Conservation (phyloP, 1,284 basidiomycete species). For the Thelephora terrestris region DNA sequence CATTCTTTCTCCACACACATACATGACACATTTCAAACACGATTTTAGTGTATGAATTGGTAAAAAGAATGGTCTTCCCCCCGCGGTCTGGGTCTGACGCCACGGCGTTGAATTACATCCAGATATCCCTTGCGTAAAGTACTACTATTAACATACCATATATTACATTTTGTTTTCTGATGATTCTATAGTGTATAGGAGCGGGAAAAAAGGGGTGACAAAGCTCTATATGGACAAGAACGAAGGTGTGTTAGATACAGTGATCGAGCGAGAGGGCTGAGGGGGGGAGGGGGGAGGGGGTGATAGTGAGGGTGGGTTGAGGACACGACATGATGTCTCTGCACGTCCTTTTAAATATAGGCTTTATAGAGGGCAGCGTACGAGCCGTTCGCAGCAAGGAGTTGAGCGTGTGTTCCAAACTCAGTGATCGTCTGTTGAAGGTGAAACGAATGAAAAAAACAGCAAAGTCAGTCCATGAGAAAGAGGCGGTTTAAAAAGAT, state of each 20-base stretch:
- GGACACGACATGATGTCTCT: not conserved
- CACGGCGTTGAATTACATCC: constrained; percentile 9
- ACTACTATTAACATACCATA: constrained; percentile 6
- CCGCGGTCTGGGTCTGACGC: too few relatives aligned
- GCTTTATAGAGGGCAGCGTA: constrained; percentile 65
- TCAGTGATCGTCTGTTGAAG: constrained; percentile 57
- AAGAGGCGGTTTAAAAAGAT: too few relatives aligned
- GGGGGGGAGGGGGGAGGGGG: not conserved
- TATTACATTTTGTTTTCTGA: not conserved
- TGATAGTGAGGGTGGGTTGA: not conserved
- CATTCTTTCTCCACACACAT: too few relatives aligned
- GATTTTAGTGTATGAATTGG: too few relatives aligned
- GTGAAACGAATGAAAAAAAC: constrained; percentile 13
- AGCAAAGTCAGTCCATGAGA: constrained; percentile 5
- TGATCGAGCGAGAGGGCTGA: too few relatives aligned
- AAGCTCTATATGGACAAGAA: too few relatives aligned
- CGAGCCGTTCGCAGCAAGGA: constrained; percentile 49
- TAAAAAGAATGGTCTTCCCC: too few relatives aligned
- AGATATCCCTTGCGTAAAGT: constrained; percentile 8
- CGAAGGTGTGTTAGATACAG: too few relatives aligned
- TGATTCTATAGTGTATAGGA: constrained; percentile 9
- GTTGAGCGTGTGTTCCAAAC: constrained; percentile 69
- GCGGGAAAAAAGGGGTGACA: not conserved
- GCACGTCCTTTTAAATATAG: constrained; percentile 33
- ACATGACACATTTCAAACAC: too few relatives aligned